These are phyloP conservation scores for Annulohypoxylon maeteangense DNA, from an alignment of 495 filamentous ascomycete genomes.

Conservation along the genomic window DNA sequence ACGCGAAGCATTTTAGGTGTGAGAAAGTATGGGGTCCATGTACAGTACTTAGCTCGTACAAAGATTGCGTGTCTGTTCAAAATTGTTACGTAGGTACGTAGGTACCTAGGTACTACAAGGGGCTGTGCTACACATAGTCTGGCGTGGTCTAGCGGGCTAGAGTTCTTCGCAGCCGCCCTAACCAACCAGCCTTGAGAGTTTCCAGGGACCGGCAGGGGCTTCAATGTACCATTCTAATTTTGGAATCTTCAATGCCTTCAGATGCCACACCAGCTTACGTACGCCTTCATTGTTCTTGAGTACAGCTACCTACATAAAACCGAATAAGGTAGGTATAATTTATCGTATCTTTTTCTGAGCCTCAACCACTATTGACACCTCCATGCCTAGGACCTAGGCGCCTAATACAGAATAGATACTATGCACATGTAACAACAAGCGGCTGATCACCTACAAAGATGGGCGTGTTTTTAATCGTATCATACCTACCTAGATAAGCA, in stretches of 20 bases:
- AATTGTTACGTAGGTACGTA: too few relatives aligned
- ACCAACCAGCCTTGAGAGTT: slow-evolving; percentile 1
- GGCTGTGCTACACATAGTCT: slow-evolving; percentile 21
- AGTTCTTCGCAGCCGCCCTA: neutral
- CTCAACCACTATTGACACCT: too few relatives aligned
- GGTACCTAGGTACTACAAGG: too few relatives aligned
- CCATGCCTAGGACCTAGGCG: too few relatives aligned
- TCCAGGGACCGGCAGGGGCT: slow-evolving; percentile 17
- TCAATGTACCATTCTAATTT: slow-evolving; percentile 17
- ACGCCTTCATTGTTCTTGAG: neutral
- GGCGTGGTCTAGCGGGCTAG: neutral
- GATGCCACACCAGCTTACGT: slow-evolving; percentile 26
- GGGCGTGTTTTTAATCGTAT: too few relatives aligned
- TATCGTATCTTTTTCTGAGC: neutral
- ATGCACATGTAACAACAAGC: too few relatives aligned
- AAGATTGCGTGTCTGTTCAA: slow-evolving; percentile 7
- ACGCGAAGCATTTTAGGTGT: neutral
- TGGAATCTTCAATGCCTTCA: slow-evolving; percentile 26
- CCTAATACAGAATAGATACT: too few relatives aligned
- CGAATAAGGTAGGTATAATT: neutral
- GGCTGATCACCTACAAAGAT: too few relatives aligned
- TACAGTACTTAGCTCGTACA: neutral
- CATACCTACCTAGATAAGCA: too few relatives aligned
- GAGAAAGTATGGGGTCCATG: neutral
- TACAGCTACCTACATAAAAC: neutral